Evolutionary conservation across 169 alveolate genomes (phyloP).

Genomic region (Cryptosporidium viatorum): DNA sequence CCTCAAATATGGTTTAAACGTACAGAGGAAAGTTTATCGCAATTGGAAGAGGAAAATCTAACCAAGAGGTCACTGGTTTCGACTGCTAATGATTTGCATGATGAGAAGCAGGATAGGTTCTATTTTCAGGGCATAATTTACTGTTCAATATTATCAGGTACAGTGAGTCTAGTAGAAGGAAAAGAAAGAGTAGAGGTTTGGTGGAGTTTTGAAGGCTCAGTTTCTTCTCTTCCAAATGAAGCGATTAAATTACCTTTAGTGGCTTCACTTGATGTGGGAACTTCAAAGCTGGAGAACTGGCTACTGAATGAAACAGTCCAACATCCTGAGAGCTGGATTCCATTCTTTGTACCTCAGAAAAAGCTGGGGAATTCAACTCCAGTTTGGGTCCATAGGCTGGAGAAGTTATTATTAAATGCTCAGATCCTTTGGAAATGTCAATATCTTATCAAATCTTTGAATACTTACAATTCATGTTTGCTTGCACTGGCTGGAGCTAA

Average conservation of each 20-base stretch:
- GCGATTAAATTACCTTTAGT: constrained; percentile 42
- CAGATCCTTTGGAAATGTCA: constrained; percentile 31
- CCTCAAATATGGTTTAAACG: constrained; percentile 68
- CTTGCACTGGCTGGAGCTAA: constrained; percentile 20
- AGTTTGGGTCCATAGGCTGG: constrained; percentile 9
- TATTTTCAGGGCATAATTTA: constrained; percentile 29
- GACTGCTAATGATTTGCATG: background rate
- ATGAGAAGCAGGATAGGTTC: constrained; percentile 28
- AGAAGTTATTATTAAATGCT: constrained; percentile 39
- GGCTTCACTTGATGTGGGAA: constrained; percentile 39
- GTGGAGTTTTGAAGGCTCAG: constrained; percentile 55
- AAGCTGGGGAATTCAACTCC: constrained; percentile 4
- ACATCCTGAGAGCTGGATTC: constrained; percentile 58
- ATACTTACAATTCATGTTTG: constrained; percentile 34
- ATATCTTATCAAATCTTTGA: constrained; percentile 43
- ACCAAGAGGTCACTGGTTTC: background rate
- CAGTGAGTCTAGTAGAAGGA: background rate
- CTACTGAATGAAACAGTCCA: constrained; percentile 19
- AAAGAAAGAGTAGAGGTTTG: constrained; percentile 29
- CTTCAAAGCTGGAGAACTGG: constrained; percentile 54
- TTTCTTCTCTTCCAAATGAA: background rate
- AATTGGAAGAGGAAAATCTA: constrained; percentile 2
- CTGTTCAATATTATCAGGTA: constrained; percentile 43
- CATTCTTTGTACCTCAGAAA: constrained; percentile 31
- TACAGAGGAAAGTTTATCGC: background rate